Base-by-base conservation (phyloP, 2,329 filamentous ascomycete species). In the Nemania sp. region DNA sequence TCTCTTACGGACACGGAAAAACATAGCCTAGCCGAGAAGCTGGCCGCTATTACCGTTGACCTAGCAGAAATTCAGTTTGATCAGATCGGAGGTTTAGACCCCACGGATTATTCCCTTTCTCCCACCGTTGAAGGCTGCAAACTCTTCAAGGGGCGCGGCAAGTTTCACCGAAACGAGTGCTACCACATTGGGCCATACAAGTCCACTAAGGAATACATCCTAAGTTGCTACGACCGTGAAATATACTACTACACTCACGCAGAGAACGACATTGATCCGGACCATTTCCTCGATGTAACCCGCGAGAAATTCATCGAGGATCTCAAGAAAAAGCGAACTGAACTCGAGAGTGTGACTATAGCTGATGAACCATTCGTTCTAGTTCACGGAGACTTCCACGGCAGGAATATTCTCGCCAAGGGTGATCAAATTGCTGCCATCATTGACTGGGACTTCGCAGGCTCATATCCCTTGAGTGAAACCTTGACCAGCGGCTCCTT, bases 391-490 rank as follows among this genome's bases (percentile, higher is more conserved):
- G 68, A 70, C 47, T 38, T 70, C 13, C 60, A 64, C n/a, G 68
- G 51, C 11, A 20, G 68, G 20, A 70, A 70, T 29, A 65, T 70
- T 24, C 38, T 70, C 56, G 51, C 18, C 2, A 41, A 20, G 1
- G 60, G 66, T 8, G 56, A 49, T 20, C 20, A 58, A n/a, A 57
- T 70, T 8, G 20, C 26, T 2, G 65, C 64, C 10, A 35, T 70
- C 1, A 13, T 70, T 1, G 68, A 68, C 29, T 68, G 68, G 68
- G 65, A 68, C 1, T 70, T 70, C 49, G 61, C 68, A 3, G 68
- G 68, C 15, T 56, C 62, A 1, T 70, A 68, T 49, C 68, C 68
- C 2, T 27, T 70, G 11, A 65, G 68, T 20, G 64, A 70, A 24
- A 26, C 57, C 15, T 59, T 68, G 32, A 10, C 56, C 5, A 11